Base-by-base conservation (phyloP, 2,329 filamentous ascomycete genomes). In the Fusarium anguioides region DNA sequence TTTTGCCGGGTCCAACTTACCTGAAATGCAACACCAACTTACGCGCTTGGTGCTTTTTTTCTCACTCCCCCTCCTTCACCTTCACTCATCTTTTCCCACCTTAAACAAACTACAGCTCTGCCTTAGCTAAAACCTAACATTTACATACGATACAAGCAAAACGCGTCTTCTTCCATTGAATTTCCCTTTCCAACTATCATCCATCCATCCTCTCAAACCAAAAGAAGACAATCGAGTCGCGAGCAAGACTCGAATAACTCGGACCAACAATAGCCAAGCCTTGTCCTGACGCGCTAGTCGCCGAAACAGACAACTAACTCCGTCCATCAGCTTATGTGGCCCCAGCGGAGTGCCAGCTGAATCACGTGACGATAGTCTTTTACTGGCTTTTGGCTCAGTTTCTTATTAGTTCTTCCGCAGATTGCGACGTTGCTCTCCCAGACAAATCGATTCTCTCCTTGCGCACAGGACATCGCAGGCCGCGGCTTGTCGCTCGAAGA, bases 401-500 rank as follows among this genome's bases (percentile, higher is more conserved):
- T 69, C 60, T 59, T 60, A 45, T 59, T 60, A 45, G 47, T 61
- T 62, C 60, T 63, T 60, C 63, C 64, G 62, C 65, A 63, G 70
- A 55, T 73, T 73, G 69, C 71, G 70, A 72, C 71, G 60, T 73
- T 71, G 68, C 58, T 67, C 67, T 62, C 63, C 55, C 67, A 53
- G 65, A 61, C 65, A 61, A 72, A 72, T 61, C 63, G 66, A 69
- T 58, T 49, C 60, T 61, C 62, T 70, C 56, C 69, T 72, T 72
- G 70, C 68, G 68, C 67, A 73, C 69, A 71, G 67, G 67, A 70
- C 72, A 74, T 71, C 70, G 54, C 71, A 73, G 50, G 72, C 71
- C 66, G 72, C 70, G 70, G 69, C 71, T 71, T 71, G 72, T 73
- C 69, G 72, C 68, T 73, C 61, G 60, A 58, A 69, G 71, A 70